Percentiles rank a stretch among this genome's conserved stretches.
These are phyloP conservation scores for Mediolabrus comicus DNA, from an alignment of 108 stramenopile genomes.

Conservation along the genomic window DNA sequence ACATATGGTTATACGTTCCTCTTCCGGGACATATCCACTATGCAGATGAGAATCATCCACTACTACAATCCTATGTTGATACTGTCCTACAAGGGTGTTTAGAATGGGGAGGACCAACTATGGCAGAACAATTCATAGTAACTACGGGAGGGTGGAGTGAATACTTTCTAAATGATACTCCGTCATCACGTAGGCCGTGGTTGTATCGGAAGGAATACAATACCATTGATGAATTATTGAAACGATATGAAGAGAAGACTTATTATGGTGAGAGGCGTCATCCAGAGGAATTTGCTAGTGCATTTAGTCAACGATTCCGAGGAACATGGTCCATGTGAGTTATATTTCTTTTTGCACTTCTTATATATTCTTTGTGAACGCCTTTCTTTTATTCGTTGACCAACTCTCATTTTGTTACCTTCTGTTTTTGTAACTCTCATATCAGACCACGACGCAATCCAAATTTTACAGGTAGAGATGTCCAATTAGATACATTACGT, in stretches of 20 bases:
- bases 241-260: constrained; percentile 39
- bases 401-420: no score
- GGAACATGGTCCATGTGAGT: constrained; percentile 51
- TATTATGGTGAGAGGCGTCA: constrained; percentile 58
- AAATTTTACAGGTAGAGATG: constrained; percentile 61
- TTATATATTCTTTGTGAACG: no score
- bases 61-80: constrained; percentile 72
- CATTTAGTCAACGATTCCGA: constrained; percentile 46
- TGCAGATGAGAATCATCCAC: constrained; percentile 65
- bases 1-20: constrained; percentile 66
- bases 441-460: constrained; percentile 56
- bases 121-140: constrained; percentile 59
- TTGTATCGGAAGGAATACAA: constrained; percentile 65
- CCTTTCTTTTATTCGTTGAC: no score
- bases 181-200: constrained; percentile 64
- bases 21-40: constrained; percentile 27
- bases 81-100: constrained; percentile 73
- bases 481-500: constrained; percentile 38
- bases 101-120: constrained; percentile 66
- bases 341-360: no score
- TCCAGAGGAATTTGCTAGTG: constrained; percentile 72
- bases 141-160: constrained; percentile 62
- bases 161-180: constrained; percentile 72
- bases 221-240: constrained; percentile 57
- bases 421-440: no score